Conservation (phyloP, 2,329 filamentous ascomycete genomes). For the Arachnopeziza araneosa region DNA sequence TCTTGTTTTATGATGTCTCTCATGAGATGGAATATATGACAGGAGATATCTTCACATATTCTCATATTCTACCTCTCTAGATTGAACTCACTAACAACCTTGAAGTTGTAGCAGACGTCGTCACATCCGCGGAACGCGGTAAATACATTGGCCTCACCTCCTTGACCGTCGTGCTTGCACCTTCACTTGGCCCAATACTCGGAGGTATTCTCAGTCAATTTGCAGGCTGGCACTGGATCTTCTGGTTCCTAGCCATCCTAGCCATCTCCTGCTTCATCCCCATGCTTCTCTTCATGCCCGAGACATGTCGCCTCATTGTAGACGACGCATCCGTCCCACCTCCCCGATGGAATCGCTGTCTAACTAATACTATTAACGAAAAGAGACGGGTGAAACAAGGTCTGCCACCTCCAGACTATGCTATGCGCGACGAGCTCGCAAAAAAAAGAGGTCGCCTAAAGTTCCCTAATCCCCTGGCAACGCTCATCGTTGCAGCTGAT, state of each 20-base stretch:
- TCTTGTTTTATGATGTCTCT: not conserved
- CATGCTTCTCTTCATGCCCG: conserved; percentile 39
- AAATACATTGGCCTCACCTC: conserved; percentile 63
- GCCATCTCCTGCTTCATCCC: conserved; percentile 16
- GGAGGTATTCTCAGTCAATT: conserved; percentile 22
- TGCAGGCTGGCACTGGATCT: conserved; percentile 35
- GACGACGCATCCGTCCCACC: conserved; percentile 52
- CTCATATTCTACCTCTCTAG: not conserved
- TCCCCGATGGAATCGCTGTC: conserved; percentile 49
- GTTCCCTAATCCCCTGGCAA: conserved; percentile 42
- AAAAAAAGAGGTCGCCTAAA: conserved; percentile 25
- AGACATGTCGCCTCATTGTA: conserved; percentile 45
- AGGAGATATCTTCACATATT: not conserved
- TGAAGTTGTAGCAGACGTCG: conserved; percentile 34
- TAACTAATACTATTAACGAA: conserved; percentile 34
- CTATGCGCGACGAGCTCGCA: conserved; percentile 26
- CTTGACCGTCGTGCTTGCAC: conserved; percentile 46
- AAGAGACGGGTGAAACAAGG: conserved; percentile 12
- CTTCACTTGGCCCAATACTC: conserved; percentile 19
- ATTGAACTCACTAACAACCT: not conserved
- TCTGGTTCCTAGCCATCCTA: conserved; percentile 41
- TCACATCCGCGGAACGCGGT: conserved; percentile 53
- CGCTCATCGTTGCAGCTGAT: not conserved
- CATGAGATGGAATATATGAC: not conserved
- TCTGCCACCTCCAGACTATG: conserved; percentile 6